Base-by-base conservation (phyloP, 176 grass and related monocot species). In the Carex cristatella region DNA sequence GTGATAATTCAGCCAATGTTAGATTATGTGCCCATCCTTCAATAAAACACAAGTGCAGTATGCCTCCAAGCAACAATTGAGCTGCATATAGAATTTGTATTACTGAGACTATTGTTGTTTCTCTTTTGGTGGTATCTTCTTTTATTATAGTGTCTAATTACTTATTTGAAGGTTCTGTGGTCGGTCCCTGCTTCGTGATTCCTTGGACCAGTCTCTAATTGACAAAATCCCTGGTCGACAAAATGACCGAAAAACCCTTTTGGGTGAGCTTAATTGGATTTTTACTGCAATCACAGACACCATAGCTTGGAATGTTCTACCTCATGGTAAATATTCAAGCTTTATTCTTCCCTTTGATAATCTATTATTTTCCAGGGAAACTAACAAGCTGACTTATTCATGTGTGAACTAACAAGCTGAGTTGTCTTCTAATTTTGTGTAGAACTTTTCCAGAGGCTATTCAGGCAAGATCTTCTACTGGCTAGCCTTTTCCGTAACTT, bases 251-350 rank as follows among this genome's bases (percentile, higher is more conserved):
- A 99, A 92, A 94, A 99, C 96, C 42, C 93, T 99, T 75, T 83
- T 99, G 37, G 96, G 96, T 30, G 96, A 99, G 81, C 84, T 99
- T 49, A 99, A 99, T 85, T 99, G 96, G 96, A 99, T 99, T 95
- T 95, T 95, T 79, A 99, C 96, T 32, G 96, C 96, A 58, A 89
- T 99, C 73, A 99, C 96, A 48, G 96, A 99, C 66, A 99, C 96
- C 66, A 94, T 99, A 76, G 96, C 96, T 53, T 99, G 96, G 96
- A 99, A 99, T 88, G 93, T 92, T 86, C 93, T 99, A 82, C 93
- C 96, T 84, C 96, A 94, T 92, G 96, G 96, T 95, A 99, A 60
- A 73, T 61, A 67, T 57, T 31, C 53, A 19, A 79, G 72, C 59
- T 37, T 53, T 65, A 15, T 53, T 80, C 14, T 54, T 64, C 70